Conservation (phyloP, 2,329 filamentous ascomycete genomes). For the Cytospora schulzeri region DNA sequence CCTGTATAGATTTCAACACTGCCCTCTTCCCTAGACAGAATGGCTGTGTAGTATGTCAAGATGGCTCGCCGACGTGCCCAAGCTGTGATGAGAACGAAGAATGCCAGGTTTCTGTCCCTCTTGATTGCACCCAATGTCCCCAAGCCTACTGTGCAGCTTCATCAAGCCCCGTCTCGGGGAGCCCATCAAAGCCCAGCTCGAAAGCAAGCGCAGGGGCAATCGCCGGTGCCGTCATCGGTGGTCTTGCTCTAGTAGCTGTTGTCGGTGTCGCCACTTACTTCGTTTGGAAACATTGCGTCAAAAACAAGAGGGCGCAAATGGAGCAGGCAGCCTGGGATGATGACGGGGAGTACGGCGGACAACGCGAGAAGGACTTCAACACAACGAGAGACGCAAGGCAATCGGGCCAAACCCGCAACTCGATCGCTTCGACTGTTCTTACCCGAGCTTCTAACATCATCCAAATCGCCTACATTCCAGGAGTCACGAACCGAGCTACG, state of each 20-base stretch:
- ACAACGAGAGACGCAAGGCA: conserved; percentile 64
- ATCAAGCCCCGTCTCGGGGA: conserved; percentile 28
- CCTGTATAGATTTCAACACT: conserved; percentile 31
- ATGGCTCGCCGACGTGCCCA: conserved; percentile 47
- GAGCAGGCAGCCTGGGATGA: conserved; percentile 57
- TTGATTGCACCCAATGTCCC: conserved; percentile 51
- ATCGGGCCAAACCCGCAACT: conserved; percentile 83
- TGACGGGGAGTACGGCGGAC: conserved; percentile 55
- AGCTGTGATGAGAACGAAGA: conserved; percentile 43
- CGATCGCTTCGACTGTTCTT: conserved; percentile 91
- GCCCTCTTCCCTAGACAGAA: conserved; percentile 44
- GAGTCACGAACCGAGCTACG: conserved; percentile 88
- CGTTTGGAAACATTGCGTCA: conserved; percentile 86
- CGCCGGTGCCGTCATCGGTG: conserved; percentile 87
- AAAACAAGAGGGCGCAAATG: conserved; percentile 69
- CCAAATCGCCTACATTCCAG: conserved; percentile 98
- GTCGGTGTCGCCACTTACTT: conserved; percentile 73
- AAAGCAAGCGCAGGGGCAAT: conserved; percentile 77
- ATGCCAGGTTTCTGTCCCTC: conserved; percentile 50
- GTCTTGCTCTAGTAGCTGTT: conserved; percentile 72
- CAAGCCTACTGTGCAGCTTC: conserved; percentile 47
- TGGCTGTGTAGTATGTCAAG: conserved; percentile 50
- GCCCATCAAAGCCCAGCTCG: conserved; percentile 40
- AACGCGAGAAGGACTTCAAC: conserved; percentile 54
- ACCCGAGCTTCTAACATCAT: conserved; percentile 98